Evolutionary conservation across 768 basidiomycete species (phyloP).

Genomic region (Phaeotremella fagi): DNA sequence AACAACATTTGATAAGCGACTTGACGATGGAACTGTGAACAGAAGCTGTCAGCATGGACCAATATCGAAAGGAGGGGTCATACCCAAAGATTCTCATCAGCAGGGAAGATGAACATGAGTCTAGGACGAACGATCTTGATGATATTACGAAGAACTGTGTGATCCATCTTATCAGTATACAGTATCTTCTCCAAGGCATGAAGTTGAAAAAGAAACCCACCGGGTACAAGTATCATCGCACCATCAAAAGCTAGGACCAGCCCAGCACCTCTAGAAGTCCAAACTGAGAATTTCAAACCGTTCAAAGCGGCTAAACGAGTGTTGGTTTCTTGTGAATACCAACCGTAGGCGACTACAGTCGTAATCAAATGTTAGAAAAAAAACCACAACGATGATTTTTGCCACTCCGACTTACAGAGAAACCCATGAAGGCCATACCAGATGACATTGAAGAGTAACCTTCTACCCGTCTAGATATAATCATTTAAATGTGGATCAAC

Average conservation of each 20-base stretch:
- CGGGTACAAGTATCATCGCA: slow-evolving; percentile 76
- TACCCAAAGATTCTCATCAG: slow-evolving; percentile 94
- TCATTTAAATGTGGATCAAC: too few relatives aligned
- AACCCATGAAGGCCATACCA: slow-evolving; percentile 74
- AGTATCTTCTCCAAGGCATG: background rate
- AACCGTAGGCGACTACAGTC: slow-evolving; percentile 65
- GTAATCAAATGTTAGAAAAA: background rate
- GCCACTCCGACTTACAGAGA: slow-evolving; percentile 54
- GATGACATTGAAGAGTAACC: slow-evolving; percentile 40
- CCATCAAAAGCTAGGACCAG: slow-evolving; percentile 84
- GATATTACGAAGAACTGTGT: slow-evolving; percentile 69
- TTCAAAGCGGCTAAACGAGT: slow-evolving; percentile 68
- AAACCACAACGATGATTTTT: background rate
- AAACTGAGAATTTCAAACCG: slow-evolving; percentile 73
- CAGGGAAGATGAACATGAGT: slow-evolving; percentile 76
- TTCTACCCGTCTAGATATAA: slow-evolving; percentile 32
- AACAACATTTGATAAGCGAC: slow-evolving; percentile 92
- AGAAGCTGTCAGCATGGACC: background rate
- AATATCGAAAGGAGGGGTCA: background rate
- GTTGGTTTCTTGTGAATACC: slow-evolving; percentile 70
- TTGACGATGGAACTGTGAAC: slow-evolving; percentile 62
- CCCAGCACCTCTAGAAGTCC: slow-evolving; percentile 86
- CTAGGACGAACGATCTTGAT: slow-evolving; percentile 77
- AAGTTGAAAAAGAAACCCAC: slow-evolving; percentile 19
- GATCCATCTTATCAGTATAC: background rate